Evolutionary conservation across 768 basidiomycete genomes (phyloP).

Genomic region (Suillus spraguei): DNA sequence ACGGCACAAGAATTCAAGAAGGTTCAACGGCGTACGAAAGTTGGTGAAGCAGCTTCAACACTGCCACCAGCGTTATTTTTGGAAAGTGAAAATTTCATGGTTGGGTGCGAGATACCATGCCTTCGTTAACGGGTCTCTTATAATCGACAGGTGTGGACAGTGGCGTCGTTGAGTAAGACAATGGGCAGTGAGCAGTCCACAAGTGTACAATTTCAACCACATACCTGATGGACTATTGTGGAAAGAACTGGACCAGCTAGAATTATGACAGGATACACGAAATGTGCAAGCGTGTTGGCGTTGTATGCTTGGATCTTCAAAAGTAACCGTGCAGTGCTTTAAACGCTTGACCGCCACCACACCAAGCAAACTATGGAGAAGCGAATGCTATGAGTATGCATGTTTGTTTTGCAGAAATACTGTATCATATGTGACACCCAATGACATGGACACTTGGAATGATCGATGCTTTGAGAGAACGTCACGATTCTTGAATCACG

Average conservation of each 20-base stretch:
- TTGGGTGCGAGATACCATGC: not conserved
- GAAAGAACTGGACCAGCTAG: not conserved
- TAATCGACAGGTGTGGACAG: not conserved
- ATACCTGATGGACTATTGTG: not conserved
- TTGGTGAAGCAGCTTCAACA: not conserved
- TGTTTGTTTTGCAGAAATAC: not conserved
- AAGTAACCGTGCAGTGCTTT: too few species aligned
- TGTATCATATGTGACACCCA: not conserved
- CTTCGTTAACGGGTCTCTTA: not conserved
- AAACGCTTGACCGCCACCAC: not conserved
- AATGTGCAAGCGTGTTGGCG: not conserved
- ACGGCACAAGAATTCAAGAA: not conserved
- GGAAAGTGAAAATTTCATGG: not conserved
- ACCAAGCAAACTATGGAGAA: not conserved
- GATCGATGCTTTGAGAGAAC: not conserved
- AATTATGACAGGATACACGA: not conserved
- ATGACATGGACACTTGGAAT: not conserved
- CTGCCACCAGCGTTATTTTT: not conserved
- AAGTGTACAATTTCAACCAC: not conserved
- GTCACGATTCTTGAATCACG: not conserved
- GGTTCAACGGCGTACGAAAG: not conserved
- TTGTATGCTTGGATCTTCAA: too few species aligned
- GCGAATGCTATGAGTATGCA: not conserved
- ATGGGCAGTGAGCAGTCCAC: not conserved
- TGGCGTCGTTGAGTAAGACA: not conserved